A percentile compares a stretch with the other conserved stretches of the same genome.
Conservation (phyloP, 2,329 filamentous ascomycete genomes). For the Neonectria hederae region DNA sequence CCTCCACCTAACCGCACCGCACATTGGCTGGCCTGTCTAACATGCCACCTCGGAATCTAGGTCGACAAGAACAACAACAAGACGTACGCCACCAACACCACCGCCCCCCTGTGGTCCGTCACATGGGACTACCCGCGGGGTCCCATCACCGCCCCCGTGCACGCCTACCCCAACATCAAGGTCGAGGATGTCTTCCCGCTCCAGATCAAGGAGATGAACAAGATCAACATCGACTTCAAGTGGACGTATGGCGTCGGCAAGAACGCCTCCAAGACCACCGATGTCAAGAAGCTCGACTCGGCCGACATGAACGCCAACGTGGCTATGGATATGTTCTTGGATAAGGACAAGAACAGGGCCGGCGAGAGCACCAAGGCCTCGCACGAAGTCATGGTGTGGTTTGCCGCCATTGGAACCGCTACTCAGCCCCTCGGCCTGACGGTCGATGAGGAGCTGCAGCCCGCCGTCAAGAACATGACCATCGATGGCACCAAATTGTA, state of each 20-base stretch:
- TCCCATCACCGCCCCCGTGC: conserved; percentile 56
- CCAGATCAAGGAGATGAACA: conserved; percentile 49
- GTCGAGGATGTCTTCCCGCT: conserved; percentile 57
- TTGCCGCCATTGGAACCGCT: conserved; percentile 57
- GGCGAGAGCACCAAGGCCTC: conserved; percentile 52
- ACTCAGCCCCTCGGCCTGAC: conserved; percentile 58
- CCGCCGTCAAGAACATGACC: conserved; percentile 43
- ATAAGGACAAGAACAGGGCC: conserved; percentile 53
- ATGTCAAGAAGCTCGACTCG: conserved; percentile 45
- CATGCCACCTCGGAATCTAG: conserved; percentile 42
- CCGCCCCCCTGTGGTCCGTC: conserved; percentile 60
- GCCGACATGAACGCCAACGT: conserved; percentile 63
- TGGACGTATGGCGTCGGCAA: conserved; percentile 63
- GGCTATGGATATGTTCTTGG: conserved; percentile 68
- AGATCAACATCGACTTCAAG: conserved; percentile 55
- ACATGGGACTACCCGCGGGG: conserved; percentile 62
- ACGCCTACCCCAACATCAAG: conserved; percentile 64
- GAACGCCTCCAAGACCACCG: conserved; percentile 47
- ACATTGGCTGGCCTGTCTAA: conserved; percentile 7
- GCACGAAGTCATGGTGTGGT: conserved; percentile 68
- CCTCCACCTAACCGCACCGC: not conserved
- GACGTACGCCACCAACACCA: conserved; percentile 57
- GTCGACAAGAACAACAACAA: conserved; percentile 60
- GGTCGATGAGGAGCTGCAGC: conserved; percentile 39
- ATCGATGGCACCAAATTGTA: conserved; percentile 56